A percentile compares a stretch with the other conserved stretches of the same genome.
Conservation (phyloP, 805 yeast genomes). For the Monosporozyma solicola region DNA sequence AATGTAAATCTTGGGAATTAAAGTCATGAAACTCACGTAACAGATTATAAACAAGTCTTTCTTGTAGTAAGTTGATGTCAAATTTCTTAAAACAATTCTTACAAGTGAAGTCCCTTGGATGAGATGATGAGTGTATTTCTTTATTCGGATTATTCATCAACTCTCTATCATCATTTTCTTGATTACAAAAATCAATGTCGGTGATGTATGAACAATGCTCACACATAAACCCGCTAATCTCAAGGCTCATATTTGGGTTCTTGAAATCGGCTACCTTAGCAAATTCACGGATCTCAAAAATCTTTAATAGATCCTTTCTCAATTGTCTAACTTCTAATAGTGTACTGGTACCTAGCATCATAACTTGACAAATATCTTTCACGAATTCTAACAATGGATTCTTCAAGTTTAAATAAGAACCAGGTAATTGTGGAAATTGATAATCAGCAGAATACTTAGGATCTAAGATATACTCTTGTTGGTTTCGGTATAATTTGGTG, state of each 20-base stretch:
- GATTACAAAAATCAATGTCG: conserved; percentile 78
- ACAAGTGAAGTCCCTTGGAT: conserved; percentile 44
- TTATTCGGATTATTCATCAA: background rate
- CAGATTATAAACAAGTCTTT: conserved; percentile 60
- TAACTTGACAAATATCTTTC: conserved; percentile 64
- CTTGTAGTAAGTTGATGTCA: conserved; percentile 68
- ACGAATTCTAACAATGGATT: conserved; percentile 77
- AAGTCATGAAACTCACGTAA: conserved; percentile 47
- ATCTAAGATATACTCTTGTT: conserved; percentile 62
- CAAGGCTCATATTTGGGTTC: conserved; percentile 66
- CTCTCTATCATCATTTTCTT: conserved; percentile 33
- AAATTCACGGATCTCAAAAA: conserved; percentile 80
- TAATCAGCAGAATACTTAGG: conserved; percentile 57
- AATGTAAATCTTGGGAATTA: conserved; percentile 71
- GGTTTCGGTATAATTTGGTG: conserved; percentile 54
- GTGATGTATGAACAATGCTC: conserved; percentile 64
- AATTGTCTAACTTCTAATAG: conserved; percentile 65
- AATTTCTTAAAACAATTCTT: conserved; percentile 54
- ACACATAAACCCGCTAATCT: conserved; percentile 63
- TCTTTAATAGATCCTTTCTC: conserved; percentile 60
- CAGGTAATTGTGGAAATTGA: conserved; percentile 68
- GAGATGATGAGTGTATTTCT: background rate
- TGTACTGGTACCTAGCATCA: conserved; percentile 54
- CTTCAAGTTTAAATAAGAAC: conserved; percentile 47
- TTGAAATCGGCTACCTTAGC: conserved; percentile 61